A percentile compares a stretch with the other conserved stretches of the same genome.
These are phyloP conservation scores for Talaromyces amestolkiae DNA, from an alignment of 2,329 filamentous ascomycete species.

Conservation along the genomic window DNA sequence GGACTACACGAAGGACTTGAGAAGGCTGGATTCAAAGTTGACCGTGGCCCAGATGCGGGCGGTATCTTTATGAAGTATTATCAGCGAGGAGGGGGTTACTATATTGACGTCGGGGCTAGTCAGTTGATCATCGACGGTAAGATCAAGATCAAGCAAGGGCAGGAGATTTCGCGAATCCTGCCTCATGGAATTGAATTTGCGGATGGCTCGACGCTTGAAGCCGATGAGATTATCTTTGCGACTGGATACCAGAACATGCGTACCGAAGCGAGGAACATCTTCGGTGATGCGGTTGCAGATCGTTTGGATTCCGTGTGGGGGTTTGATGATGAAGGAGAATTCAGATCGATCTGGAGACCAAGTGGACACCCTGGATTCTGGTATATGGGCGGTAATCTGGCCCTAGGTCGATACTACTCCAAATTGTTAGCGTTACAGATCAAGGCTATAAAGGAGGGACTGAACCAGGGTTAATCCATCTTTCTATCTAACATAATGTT, in stretches of 20 bases:
- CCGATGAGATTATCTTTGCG: slow-evolving; percentile 63
- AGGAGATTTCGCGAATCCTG: slow-evolving; percentile 56
- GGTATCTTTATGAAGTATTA: slow-evolving; percentile 64
- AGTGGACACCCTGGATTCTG: slow-evolving; percentile 65
- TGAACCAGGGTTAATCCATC: slow-evolving; percentile 14
- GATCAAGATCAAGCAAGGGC: slow-evolving; percentile 63
- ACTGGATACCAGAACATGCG: slow-evolving; percentile 66
- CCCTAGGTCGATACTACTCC: slow-evolving; percentile 62
- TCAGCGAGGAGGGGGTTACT: slow-evolving; percentile 66
- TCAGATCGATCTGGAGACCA: slow-evolving; percentile 58
- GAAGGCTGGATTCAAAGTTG: slow-evolving; percentile 60
- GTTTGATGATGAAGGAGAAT: slow-evolving; percentile 55
- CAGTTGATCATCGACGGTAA: slow-evolving; percentile 62
- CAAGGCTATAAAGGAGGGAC: slow-evolving; percentile 41
- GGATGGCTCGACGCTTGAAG: slow-evolving; percentile 59
- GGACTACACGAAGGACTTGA: slow-evolving; percentile 47
- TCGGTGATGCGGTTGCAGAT: slow-evolving; percentile 62
- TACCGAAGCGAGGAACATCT: slow-evolving; percentile 58
- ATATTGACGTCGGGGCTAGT: slow-evolving; percentile 66
- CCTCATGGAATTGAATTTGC: slow-evolving; percentile 51
- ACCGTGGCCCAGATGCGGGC: slow-evolving; percentile 55
- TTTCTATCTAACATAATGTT: not conserved
- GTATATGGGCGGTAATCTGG: slow-evolving; percentile 66
- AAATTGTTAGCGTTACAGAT: slow-evolving; percentile 52
- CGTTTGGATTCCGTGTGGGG: slow-evolving; percentile 62